Base-by-base conservation (phyloP, 2,329 filamentous ascomycete species). In the Aquanectria penicillioides region DNA sequence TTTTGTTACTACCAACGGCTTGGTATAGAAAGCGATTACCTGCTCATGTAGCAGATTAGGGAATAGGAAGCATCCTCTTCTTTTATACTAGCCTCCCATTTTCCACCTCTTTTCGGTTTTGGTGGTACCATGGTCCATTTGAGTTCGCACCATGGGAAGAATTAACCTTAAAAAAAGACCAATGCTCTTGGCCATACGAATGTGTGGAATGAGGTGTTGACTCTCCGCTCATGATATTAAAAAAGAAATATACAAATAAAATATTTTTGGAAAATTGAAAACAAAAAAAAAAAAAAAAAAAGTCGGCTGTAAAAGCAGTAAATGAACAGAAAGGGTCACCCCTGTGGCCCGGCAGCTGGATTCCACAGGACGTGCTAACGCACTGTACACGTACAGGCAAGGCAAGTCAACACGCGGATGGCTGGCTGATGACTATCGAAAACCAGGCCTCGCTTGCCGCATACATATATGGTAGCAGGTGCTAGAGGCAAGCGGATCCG, bases 21-120 rank as follows among this genome's bases (percentile, higher is more conserved):
- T 37, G n/a, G 46, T 28, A 51, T 41, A 51, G 48, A 51, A 33
- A 25, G 26, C 36, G 37, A 13, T 36, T 46, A 31, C 34, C 40
- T 17, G 10, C 18, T 44, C n/a, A 41, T 25, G 13, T 26, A 17
- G 31, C 38, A 46, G 10, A 25, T 11, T 15, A 29, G 13, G 34
- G 28, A 49, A 37, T 41, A 48, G 17, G 41, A 58, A 44, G 33
- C 18, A 15, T 37, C 26, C n/a, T 53, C 15, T 26, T 29, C 17
- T 40, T 43, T 20, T 34, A 25, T 36, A 13, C 47, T 50, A 28
- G 5, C 15, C 18, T 13, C 26, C 15, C 18, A 28, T 28, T 26
- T 36, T 18, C 3, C 20, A 22, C 8, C 11, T 51, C 15, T 6
- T 20, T 41, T 5, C 13, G 15, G 13, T 41, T 43, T n/a, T n/a